A percentile compares a stretch with the other conserved stretches of the same genome.
Conservation (phyloP, 805 yeast genomes). For the Ogataea ganodermae region DNA sequence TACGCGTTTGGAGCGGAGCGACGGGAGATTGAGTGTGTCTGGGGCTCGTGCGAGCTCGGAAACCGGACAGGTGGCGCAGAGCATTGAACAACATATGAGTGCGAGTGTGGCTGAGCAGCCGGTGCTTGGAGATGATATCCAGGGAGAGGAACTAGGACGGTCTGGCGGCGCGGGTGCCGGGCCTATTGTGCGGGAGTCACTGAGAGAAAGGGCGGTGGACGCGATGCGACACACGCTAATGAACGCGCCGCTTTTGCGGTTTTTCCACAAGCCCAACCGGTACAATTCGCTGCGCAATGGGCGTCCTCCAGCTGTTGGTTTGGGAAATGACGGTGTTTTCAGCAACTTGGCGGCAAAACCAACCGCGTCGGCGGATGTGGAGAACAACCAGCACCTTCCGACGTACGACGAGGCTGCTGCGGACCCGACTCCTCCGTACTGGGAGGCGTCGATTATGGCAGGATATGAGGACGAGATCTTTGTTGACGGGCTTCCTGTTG, state of each 20-base stretch:
- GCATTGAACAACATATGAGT: slow-evolving; percentile 8
- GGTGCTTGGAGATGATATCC: background rate
- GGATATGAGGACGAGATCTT: slow-evolving; percentile 86
- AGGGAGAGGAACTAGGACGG: background rate
- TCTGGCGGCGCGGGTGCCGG: no score
- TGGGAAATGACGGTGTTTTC: slow-evolving; percentile 83
- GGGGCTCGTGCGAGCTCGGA: background rate
- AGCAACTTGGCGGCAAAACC: slow-evolving; percentile 92
- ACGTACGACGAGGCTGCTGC: slow-evolving; percentile 94
- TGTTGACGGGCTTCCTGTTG: slow-evolving; percentile 95
- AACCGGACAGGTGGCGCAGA: slow-evolving; percentile 6
- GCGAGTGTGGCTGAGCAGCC: background rate
- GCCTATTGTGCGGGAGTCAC: no score
- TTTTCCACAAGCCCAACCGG: slow-evolving; percentile 26
- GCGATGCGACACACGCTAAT: slow-evolving; percentile 17
- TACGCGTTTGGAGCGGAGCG: background rate
- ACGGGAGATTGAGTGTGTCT: slow-evolving; percentile 5
- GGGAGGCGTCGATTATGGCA: slow-evolving; percentile 88
- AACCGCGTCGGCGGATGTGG: slow-evolving; percentile 40
- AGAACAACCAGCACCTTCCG: slow-evolving; percentile 66
- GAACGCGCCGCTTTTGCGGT: slow-evolving; percentile 35
- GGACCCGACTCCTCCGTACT: slow-evolving; percentile 93
- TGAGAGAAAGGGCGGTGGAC: slow-evolving; percentile 15
- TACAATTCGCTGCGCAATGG: slow-evolving; percentile 25
- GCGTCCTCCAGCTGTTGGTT: slow-evolving; percentile 31